Percentiles rank a stretch among this genome's conserved stretches.
Conservation (phyloP, 1,139 yeast species). For the Suhomyces bolitotheri region DNA sequence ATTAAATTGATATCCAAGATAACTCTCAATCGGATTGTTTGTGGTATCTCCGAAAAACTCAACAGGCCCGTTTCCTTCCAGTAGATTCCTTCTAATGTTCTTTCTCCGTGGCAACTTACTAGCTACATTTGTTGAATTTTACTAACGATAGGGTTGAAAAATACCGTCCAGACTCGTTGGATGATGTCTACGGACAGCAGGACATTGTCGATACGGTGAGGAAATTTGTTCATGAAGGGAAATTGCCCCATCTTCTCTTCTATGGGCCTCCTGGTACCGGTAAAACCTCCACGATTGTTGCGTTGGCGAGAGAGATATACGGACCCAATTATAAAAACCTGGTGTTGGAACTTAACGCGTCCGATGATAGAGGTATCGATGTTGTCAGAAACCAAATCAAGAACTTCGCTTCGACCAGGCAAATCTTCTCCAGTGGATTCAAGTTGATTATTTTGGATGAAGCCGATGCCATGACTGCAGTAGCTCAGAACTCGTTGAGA, state of each 20-base stretch:
- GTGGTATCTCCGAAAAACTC: too few relatives aligned
- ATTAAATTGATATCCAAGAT: too few relatives aligned
- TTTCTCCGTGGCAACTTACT: too few relatives aligned
- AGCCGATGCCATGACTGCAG: conserved; percentile 98
- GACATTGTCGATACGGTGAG: conserved; percentile 81
- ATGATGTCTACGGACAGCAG: conserved; percentile 89
- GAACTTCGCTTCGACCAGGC: conserved; percentile 86
- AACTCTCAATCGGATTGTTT: too few relatives aligned
- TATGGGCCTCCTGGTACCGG: conserved; percentile 99
- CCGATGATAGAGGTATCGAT: conserved; percentile 85
- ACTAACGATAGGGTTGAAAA: conserved; percentile 78
- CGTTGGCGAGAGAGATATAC: conserved; percentile 87
- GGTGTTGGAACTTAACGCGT: conserved; percentile 89
- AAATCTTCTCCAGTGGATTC: conserved; percentile 79
- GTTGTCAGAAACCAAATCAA: conserved; percentile 84
- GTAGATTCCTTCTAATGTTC: too few relatives aligned
- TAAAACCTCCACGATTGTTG: conserved; percentile 90
- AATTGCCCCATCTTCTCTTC: conserved; percentile 83
- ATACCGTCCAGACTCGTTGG: conserved; percentile 81
- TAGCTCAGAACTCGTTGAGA: conserved; percentile 93
- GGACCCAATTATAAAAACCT: conserved; percentile 81
- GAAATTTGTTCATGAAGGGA: conserved; percentile 79
- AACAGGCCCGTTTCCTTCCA: too few relatives aligned
- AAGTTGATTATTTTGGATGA: conserved; percentile 92
- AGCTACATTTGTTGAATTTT: conserved; percentile 1